Evolutionary conservation across 805 yeast genomes (phyloP).

Genomic region (Kluyveromyces wickerhamii): DNA sequence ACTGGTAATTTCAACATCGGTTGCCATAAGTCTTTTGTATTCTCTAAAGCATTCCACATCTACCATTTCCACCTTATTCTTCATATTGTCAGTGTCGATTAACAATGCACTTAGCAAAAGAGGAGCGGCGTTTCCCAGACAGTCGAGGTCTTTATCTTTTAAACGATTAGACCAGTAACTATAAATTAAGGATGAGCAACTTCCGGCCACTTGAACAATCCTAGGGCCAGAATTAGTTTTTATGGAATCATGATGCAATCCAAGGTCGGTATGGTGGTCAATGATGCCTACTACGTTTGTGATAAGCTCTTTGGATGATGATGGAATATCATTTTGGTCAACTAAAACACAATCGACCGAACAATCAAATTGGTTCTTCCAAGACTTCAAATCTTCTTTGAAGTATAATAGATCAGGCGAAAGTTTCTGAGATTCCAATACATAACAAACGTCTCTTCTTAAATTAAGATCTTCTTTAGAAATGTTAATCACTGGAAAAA

Average conservation of each 20-base stretch:
- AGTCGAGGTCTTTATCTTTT: constrained; percentile 11
- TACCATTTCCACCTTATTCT: constrained; percentile 49
- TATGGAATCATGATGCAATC: constrained; percentile 35
- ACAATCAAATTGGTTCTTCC: constrained; percentile 10
- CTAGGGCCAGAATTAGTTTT: constrained; percentile 40
- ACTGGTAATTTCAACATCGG: constrained; percentile 12
- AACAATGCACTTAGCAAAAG: constrained; percentile 61
- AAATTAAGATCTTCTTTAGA: constrained; percentile 54
- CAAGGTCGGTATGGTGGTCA: constrained; percentile 84
- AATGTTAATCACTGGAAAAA: constrained; percentile 73
- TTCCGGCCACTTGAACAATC: constrained; percentile 55
- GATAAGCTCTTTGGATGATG: constrained; percentile 30
- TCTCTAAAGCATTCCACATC: constrained; percentile 42
- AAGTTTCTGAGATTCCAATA: constrained; percentile 43
- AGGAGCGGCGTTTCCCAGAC: constrained; percentile 32
- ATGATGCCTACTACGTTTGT: constrained; percentile 49
- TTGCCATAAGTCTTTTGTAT: constrained; percentile 27
- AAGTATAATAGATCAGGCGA: constrained; percentile 46
- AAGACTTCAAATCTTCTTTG: constrained; percentile 51
- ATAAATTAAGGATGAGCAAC: constrained; percentile 72
- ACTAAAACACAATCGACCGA: constrained; percentile 51
- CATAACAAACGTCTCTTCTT: constrained; percentile 60
- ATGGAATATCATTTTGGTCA: constrained; percentile 73
- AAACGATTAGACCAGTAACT: constrained; percentile 42
- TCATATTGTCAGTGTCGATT: constrained; percentile 67